Base-by-base conservation (phyloP, 1,284 basidiomycete species). In the Ustilago crameri region DNA sequence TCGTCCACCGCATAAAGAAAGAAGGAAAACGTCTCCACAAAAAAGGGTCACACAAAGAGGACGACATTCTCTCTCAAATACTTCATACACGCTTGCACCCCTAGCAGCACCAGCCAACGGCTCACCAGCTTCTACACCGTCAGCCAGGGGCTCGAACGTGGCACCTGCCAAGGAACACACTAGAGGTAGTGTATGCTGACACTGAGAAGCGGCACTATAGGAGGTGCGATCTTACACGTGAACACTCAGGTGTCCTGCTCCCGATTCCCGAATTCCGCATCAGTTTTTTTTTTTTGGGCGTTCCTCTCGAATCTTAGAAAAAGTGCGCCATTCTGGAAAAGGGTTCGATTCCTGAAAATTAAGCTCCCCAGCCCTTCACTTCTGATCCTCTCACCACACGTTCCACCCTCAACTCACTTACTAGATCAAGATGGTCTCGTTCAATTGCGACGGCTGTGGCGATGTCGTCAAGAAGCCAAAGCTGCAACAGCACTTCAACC, bases 381-480 rank as follows among this genome's bases (percentile, higher is more conserved):
- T 20, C 35, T 35, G 47, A 23, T 24, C 20, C 41, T 20, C 26
- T 24, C 17, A 45, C 41, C 51, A 9, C 2, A 9, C 41, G 12
- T 15, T 27, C n/a, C 24, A 18, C 43, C 43, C 27, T 51, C 49
- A 22, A 9, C 27, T 2, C 4, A 38, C 26, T 30, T 12, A 15
- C 20, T 24, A 2, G 32, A 12, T n/a, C 15, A 20, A 12, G 3
- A 79, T 81, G 77, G 75, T 79, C 12, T 80, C 77, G 10, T 81
- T 81, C 74, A 77, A 74, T 56, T 83, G 81, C 63, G 78, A 83
- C 38, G 73, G 71, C 35, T 83, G 81, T 53, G 76, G 75, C 49
- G 81, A 83, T 35, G 76, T 80, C 1, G 78, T 83, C 61, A 83
- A 83, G 64, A 83, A 83, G 61, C 81, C 81, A 5, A 83, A 83